Percentiles rank a stretch among this genome's conserved stretches.
Evolutionary conservation across 257 asterid species (phyloP).

Genomic region (Penstemon barbatus): DNA sequence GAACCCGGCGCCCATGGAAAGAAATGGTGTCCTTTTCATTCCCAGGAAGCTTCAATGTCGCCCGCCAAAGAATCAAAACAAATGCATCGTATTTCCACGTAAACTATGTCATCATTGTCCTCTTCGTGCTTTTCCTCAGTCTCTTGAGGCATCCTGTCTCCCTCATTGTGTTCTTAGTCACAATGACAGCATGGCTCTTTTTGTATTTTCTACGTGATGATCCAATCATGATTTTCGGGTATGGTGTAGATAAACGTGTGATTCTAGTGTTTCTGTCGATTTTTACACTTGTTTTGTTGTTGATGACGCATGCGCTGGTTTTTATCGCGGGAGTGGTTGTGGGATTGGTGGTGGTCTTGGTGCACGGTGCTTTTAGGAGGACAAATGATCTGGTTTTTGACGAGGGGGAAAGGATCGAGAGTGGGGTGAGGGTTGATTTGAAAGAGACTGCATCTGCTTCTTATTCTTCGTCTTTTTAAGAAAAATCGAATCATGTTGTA

Average conservation of each 20-base stretch:
- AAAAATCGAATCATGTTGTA: background rate
- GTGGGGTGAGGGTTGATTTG: constrained; percentile 18
- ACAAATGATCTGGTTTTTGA: constrained; percentile 20
- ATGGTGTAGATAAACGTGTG: constrained; percentile 30
- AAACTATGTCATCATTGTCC: constrained; percentile 34
- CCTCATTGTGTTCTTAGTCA: constrained; percentile 28
- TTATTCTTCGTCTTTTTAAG: constrained; percentile 25
- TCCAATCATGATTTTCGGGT: constrained; percentile 28
- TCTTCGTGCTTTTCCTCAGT: constrained; percentile 35
- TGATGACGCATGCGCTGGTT: constrained; percentile 18
- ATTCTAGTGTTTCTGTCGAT: constrained; percentile 28
- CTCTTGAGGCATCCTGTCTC: constrained; percentile 40
- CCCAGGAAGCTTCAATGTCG: constrained; percentile 20
- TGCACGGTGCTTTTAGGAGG: constrained; percentile 32
- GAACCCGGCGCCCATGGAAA: constrained; percentile 39
- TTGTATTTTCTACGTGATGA: constrained; percentile 40
- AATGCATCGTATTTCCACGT: constrained; percentile 33
- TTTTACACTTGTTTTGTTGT: constrained; percentile 31
- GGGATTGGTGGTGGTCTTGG: constrained; percentile 26
- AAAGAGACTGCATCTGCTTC: constrained; percentile 35
- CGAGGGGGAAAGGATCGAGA: background rate
- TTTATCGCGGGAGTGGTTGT: constrained; percentile 24
- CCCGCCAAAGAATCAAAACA: constrained; percentile 28
- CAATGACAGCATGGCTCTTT: constrained; percentile 32
- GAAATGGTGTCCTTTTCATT: constrained; percentile 32